Base-by-base conservation (phyloP, 345 rosid genomes). In the Salix suchowensis region DNA sequence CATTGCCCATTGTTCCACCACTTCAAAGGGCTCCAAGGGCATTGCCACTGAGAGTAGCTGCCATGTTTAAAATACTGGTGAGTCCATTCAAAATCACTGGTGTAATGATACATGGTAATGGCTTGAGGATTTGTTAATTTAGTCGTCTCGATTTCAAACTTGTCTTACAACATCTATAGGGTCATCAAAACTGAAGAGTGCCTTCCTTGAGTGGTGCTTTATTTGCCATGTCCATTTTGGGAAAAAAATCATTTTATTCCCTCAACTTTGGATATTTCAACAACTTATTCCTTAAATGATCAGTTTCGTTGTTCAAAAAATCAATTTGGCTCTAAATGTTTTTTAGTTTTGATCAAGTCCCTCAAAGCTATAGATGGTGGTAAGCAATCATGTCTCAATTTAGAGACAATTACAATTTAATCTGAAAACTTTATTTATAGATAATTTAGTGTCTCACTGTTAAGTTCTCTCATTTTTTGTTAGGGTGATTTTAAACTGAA, bases 11-110 rank as follows among this genome's bases (percentile, higher is more conserved):
- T 69, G 91, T 92, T 86, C 95, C 92, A 42, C 98, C 92, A 82
- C 87, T 93, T 55, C 86, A 84, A 74, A 79, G 82, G 61, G 66
- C 84, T 80, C 89, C 91, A 72, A 89, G 90, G 86, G 78, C 86
- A 34, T 84, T 93, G 78, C 94, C 96, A 77, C 39, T 88, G 83
- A 91, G 99, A 88, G 93, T 93, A 80, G 95, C 90, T 84, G 86
- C 97, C 79, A 89, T 96, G 97, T 85, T 88, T 73, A 90, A 89
- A 88, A 80, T 94, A 65, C 74, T 96, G 98, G 99, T 96, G 82
- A 85, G 91, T 65, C 28, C 18, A 16, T 55, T 24, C 19, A 42
- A 34, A 67, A 55, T 36, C 21, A 58, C 24, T 36, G 36, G 19
- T 58, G 39, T 39, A 26, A 32, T 28, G 13, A 40, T 36, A 26